A percentile compares a stretch with the other conserved stretches of the same genome.
phyloP scores from a whole-genome alignment of 352 stramenopile genomes.

The Globisporangium nodosum region DNA sequence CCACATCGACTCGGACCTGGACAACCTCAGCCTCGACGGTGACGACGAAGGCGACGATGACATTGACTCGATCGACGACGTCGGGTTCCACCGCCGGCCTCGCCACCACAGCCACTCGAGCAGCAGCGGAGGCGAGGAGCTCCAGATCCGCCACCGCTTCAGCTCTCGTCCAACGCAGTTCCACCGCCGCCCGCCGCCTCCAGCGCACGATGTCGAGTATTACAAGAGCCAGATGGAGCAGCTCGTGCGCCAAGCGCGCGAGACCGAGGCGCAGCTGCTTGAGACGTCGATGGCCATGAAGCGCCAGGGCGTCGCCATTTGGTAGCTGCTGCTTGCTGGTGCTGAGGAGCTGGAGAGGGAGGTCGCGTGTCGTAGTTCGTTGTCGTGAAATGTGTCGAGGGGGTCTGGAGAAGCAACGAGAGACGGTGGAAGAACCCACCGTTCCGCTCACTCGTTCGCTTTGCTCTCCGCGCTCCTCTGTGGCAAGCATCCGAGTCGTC shows the following conservation, averaged over 20 bases:
- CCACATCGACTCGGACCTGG: conserved; percentile 20
- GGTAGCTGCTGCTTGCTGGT: not conserved
- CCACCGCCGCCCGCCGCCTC: conserved; percentile 3
- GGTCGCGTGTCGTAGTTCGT: no score
- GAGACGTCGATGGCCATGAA: conserved; percentile 55
- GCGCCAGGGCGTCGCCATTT: conserved; percentile 33
- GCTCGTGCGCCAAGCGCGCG: conserved; percentile 58
- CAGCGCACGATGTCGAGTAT: conserved; percentile 24
- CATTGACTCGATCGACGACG: conserved; percentile 7
- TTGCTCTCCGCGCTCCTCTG: no score
- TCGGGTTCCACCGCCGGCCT: not conserved
- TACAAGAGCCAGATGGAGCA: conserved; percentile 66
- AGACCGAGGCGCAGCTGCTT: conserved; percentile 61
- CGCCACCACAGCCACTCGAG: conserved; percentile 1
- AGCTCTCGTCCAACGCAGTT: conserved; percentile 3
- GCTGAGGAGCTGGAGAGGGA: not conserved
- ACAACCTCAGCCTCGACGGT: conserved; percentile 19
- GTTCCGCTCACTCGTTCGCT: no score
- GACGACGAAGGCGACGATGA: conserved; percentile 14
- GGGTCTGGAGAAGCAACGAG: no score
- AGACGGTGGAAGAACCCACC: no score
- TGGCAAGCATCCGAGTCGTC: no score
- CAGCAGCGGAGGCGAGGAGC: conserved; percentile 5
- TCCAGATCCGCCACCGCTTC: conserved; percentile 5
- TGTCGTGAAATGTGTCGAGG: no score